Conservation (phyloP, 176 grass and related monocot genomes). For the Paspalum vaginatum region DNA sequence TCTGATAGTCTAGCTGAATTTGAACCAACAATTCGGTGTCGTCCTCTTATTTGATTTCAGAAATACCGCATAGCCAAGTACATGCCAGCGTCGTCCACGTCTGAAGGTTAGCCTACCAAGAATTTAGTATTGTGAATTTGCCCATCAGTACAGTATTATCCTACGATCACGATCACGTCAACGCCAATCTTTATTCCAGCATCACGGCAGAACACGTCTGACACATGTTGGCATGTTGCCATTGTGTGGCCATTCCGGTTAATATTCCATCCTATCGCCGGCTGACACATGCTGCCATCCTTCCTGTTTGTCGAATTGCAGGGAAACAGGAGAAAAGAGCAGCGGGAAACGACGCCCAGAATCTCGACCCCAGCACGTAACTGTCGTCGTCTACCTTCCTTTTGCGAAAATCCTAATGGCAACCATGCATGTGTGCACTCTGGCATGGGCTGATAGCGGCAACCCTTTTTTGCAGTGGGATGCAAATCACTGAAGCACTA, state of each 20-base stretch:
- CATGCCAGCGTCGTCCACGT: slow-evolving; percentile 60
- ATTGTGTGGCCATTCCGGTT: background rate
- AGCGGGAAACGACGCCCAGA: slow-evolving; percentile 43
- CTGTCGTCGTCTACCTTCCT: slow-evolving; percentile 29
- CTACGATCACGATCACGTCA: background rate
- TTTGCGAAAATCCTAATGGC: slow-evolving; percentile 35
- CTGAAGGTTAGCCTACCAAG: slow-evolving; percentile 62
- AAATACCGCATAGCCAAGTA: slow-evolving; percentile 84
- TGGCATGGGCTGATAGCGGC: background rate
- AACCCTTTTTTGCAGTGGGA: slow-evolving; percentile 54
- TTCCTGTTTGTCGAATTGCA: slow-evolving; percentile 22
- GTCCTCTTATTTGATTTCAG: slow-evolving; percentile 35
- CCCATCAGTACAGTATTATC: background rate
- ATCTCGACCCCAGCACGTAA: slow-evolving; percentile 57
- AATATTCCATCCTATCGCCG: slow-evolving; percentile 4
- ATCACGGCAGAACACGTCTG: background rate
- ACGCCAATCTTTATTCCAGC: slow-evolving; percentile 16
- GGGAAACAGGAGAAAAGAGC: slow-evolving; percentile 61
- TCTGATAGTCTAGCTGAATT: background rate
- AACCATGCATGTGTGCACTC: background rate
- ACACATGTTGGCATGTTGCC: slow-evolving; percentile 15
- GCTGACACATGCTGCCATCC: slow-evolving; percentile 9
- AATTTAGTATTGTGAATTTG: background rate
- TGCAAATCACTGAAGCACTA: slow-evolving; percentile 82
- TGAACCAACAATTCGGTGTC: background rate